Percentiles rank a stretch among this genome's conserved stretches.
Evolutionary conservation across 345 rosid genomes (phyloP).

Genomic region (Citrus australasica): DNA sequence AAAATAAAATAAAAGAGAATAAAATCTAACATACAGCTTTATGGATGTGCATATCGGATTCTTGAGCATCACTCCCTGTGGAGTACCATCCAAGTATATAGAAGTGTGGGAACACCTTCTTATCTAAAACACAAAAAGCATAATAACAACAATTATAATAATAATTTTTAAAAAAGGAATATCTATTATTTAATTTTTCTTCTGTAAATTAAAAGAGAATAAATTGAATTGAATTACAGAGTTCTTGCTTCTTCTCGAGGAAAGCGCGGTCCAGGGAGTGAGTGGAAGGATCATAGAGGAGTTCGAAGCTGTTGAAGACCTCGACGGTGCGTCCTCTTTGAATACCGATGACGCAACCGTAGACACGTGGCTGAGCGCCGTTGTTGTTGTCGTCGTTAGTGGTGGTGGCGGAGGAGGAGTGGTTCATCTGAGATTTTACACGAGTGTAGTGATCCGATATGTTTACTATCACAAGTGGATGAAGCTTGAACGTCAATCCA

Average conservation of each 20-base stretch:
- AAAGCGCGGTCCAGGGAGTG: slow-evolving; percentile 79
- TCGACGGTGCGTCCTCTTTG: slow-evolving; percentile 94
- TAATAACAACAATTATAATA: too few relatives aligned
- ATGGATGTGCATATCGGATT: slow-evolving; percentile 89
- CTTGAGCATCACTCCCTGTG: slow-evolving; percentile 79
- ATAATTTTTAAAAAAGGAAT: too few relatives aligned
- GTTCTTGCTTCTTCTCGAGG: slow-evolving; percentile 98
- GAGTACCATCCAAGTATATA: slow-evolving; percentile 97
- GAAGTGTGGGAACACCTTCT: slow-evolving; percentile 89
- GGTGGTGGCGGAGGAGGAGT: slow-evolving; percentile 34
- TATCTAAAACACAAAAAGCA: slow-evolving; percentile 36
- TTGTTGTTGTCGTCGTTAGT: slow-evolving; percentile 19
- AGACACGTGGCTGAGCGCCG: slow-evolving; percentile 59
- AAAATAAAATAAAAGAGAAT: neutral
- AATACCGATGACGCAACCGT: slow-evolving; percentile 90
- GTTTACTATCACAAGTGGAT: slow-evolving; percentile 89
- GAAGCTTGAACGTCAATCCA: slow-evolving; percentile 95
- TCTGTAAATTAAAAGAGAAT: neutral
- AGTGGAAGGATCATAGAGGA: slow-evolving; percentile 62
- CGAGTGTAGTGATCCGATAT: slow-evolving; percentile 93
- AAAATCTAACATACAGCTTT: slow-evolving; percentile 62
- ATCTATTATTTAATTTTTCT: too few relatives aligned
- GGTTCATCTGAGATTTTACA: slow-evolving; percentile 75
- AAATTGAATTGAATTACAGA: slow-evolving; percentile 43
- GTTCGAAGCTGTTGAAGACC: slow-evolving; percentile 98